These are phyloP conservation scores for Casuarina glauca DNA, from an alignment of 306 rosid genomes.

Conservation along the genomic window DNA sequence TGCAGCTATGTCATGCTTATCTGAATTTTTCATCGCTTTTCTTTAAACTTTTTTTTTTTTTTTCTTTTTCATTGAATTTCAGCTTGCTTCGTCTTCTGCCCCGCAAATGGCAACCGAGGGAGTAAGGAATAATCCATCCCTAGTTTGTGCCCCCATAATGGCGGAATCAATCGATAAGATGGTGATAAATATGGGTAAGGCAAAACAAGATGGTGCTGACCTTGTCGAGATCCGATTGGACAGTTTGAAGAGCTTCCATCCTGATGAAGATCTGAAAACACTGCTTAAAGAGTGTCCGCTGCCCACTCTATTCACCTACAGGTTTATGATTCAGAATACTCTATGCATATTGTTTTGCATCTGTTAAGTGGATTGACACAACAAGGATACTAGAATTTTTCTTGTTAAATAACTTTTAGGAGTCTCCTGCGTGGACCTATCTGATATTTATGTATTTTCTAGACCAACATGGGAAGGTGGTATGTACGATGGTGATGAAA, in stretches of 20 bases:
- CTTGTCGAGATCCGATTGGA: constrained; percentile 75
- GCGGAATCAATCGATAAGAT: constrained; percentile 50
- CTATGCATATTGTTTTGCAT: background rate
- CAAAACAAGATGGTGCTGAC: constrained; percentile 57
- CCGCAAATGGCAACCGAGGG: constrained; percentile 31
- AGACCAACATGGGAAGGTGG: constrained; percentile 96
- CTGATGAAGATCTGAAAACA: constrained; percentile 41
- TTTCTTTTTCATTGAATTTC: constrained; percentile 1
- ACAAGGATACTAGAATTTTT: background rate
- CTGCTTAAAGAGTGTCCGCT: constrained; percentile 46
- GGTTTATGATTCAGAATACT: constrained; percentile 31
- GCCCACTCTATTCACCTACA: constrained; percentile 62
- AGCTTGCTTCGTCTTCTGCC: constrained; percentile 42
- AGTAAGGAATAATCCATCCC: constrained; percentile 41
- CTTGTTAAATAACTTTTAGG: background rate
- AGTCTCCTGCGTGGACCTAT: background rate
- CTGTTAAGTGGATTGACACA: background rate
- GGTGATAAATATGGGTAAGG: constrained; percentile 41
- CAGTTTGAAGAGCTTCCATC: constrained; percentile 50
- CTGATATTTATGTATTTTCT: constrained; percentile 21
- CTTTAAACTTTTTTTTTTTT: background rate
- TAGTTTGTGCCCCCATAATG: constrained; percentile 63
- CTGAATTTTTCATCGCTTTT: background rate
- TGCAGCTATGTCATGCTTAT: background rate
- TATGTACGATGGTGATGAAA: constrained; percentile 79